Percentiles rank a stretch among this genome's conserved stretches.
Conservation (phyloP, 768 basidiomycete genomes). For the Tephrocybe rancida region DNA sequence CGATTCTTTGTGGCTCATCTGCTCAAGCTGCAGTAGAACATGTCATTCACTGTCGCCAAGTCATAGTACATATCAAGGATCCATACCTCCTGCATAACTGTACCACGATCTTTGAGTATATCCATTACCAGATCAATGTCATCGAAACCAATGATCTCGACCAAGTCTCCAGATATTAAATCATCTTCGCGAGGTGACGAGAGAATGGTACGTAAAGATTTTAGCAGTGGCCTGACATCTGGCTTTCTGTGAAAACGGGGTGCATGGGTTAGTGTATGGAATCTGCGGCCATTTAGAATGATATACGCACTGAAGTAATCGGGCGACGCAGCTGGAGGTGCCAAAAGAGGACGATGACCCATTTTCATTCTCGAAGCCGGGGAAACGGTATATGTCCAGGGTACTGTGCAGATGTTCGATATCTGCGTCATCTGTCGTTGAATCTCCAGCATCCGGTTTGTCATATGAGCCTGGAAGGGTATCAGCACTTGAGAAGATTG, state of each 20-base stretch:
- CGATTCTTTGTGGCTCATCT: background rate
- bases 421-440: constrained; percentile 6
- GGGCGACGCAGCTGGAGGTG: constrained; percentile 12
- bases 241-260: constrained; percentile 24
- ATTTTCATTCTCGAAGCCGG: background rate
- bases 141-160: constrained; percentile 84
- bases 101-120: constrained; percentile 59
- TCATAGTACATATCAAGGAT: background rate
- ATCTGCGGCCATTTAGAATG: background rate
- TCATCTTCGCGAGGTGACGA: constrained; percentile 59
- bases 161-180: constrained; percentile 75
- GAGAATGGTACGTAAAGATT: constrained; percentile 40
- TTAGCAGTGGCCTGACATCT: constrained; percentile 26
- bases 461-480: constrained; percentile 10
- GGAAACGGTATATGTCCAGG: constrained; percentile 30
- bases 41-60: background rate
- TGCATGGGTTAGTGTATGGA: background rate
- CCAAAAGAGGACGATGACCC: background rate
- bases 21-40: constrained; percentile 5
- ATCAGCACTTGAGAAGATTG: background rate
- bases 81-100: constrained; percentile 50
- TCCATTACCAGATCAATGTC: constrained; percentile 78
- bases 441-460: constrained; percentile 3
- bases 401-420: constrained; percentile 30
- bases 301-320: constrained; percentile 28